phyloP scores from a whole-genome alignment of 306 rosid species.

The Cercis canadensis region DNA sequence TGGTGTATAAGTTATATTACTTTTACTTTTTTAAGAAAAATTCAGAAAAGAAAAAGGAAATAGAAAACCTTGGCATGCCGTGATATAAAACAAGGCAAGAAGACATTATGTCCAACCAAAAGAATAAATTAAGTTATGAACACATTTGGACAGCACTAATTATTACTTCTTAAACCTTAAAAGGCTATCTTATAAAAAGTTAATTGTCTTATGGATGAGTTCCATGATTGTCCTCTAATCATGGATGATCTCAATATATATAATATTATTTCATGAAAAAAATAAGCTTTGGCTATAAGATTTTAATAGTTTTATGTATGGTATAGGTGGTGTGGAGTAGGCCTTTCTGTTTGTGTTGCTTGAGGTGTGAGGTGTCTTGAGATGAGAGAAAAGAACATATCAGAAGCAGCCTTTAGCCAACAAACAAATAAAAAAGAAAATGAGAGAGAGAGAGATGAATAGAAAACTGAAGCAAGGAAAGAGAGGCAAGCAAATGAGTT shows the following conservation, averaged over 20 bases:
- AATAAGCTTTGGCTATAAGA: constrained; percentile 7
- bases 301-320: constrained; percentile 11
- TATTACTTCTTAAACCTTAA: not conserved
- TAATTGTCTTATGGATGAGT: constrained; percentile 21
- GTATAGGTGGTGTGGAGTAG: constrained; percentile 24
- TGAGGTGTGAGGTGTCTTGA: constrained; percentile 69
- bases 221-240: constrained; percentile 34
- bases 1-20: too few species aligned
- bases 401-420: constrained; percentile 41
- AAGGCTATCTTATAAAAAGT: constrained; percentile 10
- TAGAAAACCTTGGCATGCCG: not conserved
- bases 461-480: constrained; percentile 38
- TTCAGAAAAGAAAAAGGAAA: not conserved
- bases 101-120: constrained; percentile 10
- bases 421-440: constrained; percentile 33
- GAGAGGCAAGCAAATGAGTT: constrained; percentile 40
- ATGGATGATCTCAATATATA: constrained; percentile 25
- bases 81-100: not conserved
- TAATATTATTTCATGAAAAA: not conserved
- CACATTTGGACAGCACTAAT: constrained; percentile 27
- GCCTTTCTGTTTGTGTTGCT: constrained; percentile 44
- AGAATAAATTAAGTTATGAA: constrained; percentile 2
- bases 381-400: constrained; percentile 75
- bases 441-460: constrained; percentile 35
- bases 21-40: not conserved